Conservation (phyloP, 768 basidiomycete genomes). For the Gloeopeniophorella convolvens region DNA sequence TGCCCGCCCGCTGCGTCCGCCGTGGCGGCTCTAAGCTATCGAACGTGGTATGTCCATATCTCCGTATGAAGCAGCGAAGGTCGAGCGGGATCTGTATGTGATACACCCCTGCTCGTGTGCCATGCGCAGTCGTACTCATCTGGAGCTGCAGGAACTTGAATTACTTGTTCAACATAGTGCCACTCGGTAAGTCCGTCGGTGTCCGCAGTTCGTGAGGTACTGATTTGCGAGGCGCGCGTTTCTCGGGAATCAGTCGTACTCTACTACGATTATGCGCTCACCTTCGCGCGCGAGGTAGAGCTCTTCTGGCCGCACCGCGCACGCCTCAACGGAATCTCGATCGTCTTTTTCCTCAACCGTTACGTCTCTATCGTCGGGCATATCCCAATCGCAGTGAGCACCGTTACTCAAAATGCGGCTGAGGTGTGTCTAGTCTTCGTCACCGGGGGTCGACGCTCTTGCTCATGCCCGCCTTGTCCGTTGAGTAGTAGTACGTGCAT, state of each 20-base stretch:
- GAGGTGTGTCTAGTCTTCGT: background rate
- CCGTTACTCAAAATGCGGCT: background rate
- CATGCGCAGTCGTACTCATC: too few relatives aligned
- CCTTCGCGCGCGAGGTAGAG: constrained; percentile 19
- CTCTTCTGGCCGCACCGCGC: constrained; percentile 13
- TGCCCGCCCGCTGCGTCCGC: too few relatives aligned
- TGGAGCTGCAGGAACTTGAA: background rate
- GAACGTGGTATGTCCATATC: too few relatives aligned
- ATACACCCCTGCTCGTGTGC: too few relatives aligned
- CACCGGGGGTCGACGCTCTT: background rate
- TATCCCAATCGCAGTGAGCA: constrained; percentile 9
- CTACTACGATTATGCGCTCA: constrained; percentile 22
- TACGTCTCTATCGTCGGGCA: constrained; percentile 18
- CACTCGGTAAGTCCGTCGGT: background rate
- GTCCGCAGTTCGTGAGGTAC: too few relatives aligned
- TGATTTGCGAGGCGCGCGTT: too few relatives aligned
- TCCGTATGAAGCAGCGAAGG: too few relatives aligned
- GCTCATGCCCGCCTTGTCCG: background rate
- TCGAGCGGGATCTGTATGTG: too few relatives aligned
- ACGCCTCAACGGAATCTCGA: background rate
- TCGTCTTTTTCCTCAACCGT: constrained; percentile 21
- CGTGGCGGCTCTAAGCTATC: too few relatives aligned
- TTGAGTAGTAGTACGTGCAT: too few relatives aligned
- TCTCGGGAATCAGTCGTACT: constrained; percentile 21
- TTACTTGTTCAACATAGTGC: background rate